Conservation (phyloP, 176 grass and related monocot genomes). For the Olyra latifolia region DNA sequence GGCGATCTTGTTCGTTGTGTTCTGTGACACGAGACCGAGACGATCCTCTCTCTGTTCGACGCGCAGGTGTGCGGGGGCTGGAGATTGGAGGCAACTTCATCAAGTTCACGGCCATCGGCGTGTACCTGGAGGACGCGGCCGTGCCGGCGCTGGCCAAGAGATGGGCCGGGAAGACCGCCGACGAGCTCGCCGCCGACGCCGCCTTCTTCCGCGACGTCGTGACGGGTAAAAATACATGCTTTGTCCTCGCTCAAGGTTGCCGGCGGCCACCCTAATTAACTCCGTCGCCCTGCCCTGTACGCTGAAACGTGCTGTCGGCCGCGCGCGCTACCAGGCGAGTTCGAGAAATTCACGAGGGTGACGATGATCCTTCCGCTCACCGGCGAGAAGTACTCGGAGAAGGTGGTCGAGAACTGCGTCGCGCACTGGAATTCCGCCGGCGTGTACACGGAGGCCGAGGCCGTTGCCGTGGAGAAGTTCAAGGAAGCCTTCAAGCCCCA, state of each 20-base stretch:
- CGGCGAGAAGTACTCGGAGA: slow-evolving; percentile 76
- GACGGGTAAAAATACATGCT: slow-evolving; percentile 18
- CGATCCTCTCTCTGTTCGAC: background rate
- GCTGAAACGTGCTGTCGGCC: background rate
- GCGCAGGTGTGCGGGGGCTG: slow-evolving; percentile 61
- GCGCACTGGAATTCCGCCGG: slow-evolving; percentile 65
- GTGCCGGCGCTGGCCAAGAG: slow-evolving; percentile 43
- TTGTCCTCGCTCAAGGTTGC: background rate
- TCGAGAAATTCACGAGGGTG: slow-evolving; percentile 80
- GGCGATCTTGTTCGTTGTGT: background rate
- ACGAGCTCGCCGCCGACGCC: slow-evolving; percentile 48
- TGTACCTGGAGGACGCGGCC: slow-evolving; percentile 75
- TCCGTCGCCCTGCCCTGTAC: too few species aligned
- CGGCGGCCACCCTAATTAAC: background rate
- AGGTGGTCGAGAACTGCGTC: slow-evolving; percentile 89
- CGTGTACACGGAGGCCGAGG: slow-evolving; percentile 65
- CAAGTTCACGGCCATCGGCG: slow-evolving; percentile 87
- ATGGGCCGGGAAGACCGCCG: slow-evolving; percentile 64
- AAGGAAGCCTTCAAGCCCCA: slow-evolving; percentile 60
- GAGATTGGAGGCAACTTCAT: slow-evolving; percentile 79
- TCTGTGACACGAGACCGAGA: background rate
- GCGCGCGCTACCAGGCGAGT: slow-evolving; percentile 47
- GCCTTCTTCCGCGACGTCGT: slow-evolving; percentile 75
- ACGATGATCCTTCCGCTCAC: slow-evolving; percentile 72
- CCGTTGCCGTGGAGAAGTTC: slow-evolving; percentile 64